A percentile compares a stretch with the other conserved stretches of the same genome.
Conservation (phyloP, 2,329 filamentous ascomycete species). For the Colletotrichum tamarilloi region DNA sequence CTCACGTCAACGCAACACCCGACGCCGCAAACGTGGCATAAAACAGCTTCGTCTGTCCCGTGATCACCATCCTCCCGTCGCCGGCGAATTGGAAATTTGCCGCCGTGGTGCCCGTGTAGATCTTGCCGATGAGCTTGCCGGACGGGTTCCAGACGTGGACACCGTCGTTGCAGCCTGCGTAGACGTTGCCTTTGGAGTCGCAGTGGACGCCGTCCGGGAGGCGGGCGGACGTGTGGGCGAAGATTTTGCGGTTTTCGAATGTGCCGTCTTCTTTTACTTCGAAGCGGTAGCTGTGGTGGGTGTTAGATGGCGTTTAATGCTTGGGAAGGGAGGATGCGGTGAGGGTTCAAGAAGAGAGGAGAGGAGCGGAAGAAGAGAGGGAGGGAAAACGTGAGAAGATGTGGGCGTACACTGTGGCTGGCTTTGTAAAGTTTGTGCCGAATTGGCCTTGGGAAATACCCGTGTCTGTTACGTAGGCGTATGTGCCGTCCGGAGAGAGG, state of each 20-base stretch:
- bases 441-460: slow-evolving; percentile 59
- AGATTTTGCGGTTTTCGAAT: slow-evolving; percentile 60
- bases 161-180: slow-evolving; percentile 60
- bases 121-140: slow-evolving; percentile 65
- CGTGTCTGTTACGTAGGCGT: slow-evolving; percentile 68
- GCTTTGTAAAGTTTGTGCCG: slow-evolving; percentile 52
- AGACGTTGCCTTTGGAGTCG: slow-evolving; percentile 67
- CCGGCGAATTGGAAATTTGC: slow-evolving; percentile 60
- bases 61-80: slow-evolving; percentile 48
- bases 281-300: slow-evolving; percentile 54
- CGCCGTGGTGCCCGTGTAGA: slow-evolving; percentile 58
- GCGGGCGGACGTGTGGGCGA: slow-evolving; percentile 65
- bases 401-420: slow-evolving; percentile 58
- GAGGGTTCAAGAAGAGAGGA: too few relatives aligned
- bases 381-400: too few relatives aligned
- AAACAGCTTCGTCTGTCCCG: slow-evolving; percentile 48
- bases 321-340: too few relatives aligned
- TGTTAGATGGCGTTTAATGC: neutral
- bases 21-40: slow-evolving; percentile 44
- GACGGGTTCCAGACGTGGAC: slow-evolving; percentile 59
- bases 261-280: slow-evolving; percentile 58
- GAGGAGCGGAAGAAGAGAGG: too few relatives aligned
- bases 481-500: slow-evolving; percentile 64
- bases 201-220: slow-evolving; percentile 71
- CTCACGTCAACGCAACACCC: neutral